Conservation (phyloP, 139 green algal species). For the Chlorella sp. region DNA sequence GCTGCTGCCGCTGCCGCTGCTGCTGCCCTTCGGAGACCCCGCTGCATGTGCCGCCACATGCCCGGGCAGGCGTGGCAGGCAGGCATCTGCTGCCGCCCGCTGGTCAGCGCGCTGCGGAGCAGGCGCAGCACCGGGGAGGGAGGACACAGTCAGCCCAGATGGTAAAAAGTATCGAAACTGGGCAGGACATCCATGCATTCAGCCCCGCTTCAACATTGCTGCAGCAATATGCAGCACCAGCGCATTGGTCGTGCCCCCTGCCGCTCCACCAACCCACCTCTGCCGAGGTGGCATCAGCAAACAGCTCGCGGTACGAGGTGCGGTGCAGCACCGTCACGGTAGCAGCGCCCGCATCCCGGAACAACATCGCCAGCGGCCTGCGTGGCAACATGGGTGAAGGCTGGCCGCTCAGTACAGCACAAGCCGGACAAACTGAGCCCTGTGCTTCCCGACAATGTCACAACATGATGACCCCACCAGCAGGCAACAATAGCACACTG, state of each 20-base stretch:
- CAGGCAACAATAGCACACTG: too few species aligned
- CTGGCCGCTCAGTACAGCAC: too few species aligned
- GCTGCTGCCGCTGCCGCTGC: slow-evolving; percentile 8
- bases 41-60: neutral
- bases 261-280: neutral
- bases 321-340: slow-evolving; percentile 82
- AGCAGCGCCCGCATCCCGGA: slow-evolving; percentile 75
- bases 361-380: slow-evolving; percentile 86
- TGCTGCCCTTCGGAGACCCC: neutral
- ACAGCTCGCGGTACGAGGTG: slow-evolving; percentile 44
- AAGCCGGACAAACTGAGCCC: too few species aligned
- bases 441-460: too few species aligned
- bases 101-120: slow-evolving; percentile 21
- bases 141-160: too few species aligned
- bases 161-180: too few species aligned
- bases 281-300: slow-evolving; percentile 27
- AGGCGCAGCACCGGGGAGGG: too few species aligned
- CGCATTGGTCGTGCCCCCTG: neutral
- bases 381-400: too few species aligned
- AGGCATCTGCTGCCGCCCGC: slow-evolving; percentile 34
- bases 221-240: too few species aligned
- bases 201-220: neutral
- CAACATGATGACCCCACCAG: too few species aligned
- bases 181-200: too few species aligned
- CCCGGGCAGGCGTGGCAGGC: slow-evolving; percentile 35